Base-by-base conservation (phyloP, 2,329 filamentous ascomycete species). In the Colletotrichum limetticola region DNA sequence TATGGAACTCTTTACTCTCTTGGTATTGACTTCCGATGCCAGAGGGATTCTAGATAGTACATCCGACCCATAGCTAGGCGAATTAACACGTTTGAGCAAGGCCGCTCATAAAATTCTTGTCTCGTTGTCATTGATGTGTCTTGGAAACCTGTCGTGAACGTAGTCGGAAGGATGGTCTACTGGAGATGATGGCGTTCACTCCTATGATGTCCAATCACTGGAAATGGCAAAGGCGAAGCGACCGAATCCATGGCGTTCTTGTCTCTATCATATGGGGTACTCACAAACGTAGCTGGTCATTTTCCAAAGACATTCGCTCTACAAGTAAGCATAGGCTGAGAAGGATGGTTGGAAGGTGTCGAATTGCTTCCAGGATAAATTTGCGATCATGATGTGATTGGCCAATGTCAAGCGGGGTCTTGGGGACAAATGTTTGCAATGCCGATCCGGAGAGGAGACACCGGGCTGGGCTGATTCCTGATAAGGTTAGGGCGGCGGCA, bases 301-400 rank as follows among this genome's bases (percentile, higher is more conserved):
- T 49, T 49, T 22, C 42, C 19, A 11, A 22, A 49, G 42, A 26
- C 12, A 14, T 14, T 49, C n/a, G 55, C 28, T 19, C 57, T 16
- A 32, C 8, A 32, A 32, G 30, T 32, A 16, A 32, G 22, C 22
- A 28, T 24, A 19, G 57, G 53, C 32, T 16, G 35, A 22, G 37
- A 16, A 24, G 16, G n/a, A n/a, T 8, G n/a, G 46, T 35, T 19
- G 12, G 55, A 16, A 66, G 37, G 26, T 16, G 35, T 46, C 11
- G 53, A n/a, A 30, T n/a, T 32, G 58, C 46, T 16, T 64, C 71
- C 61, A 60, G 67, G 66, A 49, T 73, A 24, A 66, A 57, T 57
- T 66, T 71, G 71, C 71, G 71, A 58, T 73, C 71, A n/a, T 61
- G 30, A 57, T 26, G n/a, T 73, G 71, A 73, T 73, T 73, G 71